Percentiles rank a stretch among this genome's conserved stretches.
phyloP scores from a whole-genome alignment of 2,329 filamentous ascomycete species.

The Penicillium sp. region DNA sequence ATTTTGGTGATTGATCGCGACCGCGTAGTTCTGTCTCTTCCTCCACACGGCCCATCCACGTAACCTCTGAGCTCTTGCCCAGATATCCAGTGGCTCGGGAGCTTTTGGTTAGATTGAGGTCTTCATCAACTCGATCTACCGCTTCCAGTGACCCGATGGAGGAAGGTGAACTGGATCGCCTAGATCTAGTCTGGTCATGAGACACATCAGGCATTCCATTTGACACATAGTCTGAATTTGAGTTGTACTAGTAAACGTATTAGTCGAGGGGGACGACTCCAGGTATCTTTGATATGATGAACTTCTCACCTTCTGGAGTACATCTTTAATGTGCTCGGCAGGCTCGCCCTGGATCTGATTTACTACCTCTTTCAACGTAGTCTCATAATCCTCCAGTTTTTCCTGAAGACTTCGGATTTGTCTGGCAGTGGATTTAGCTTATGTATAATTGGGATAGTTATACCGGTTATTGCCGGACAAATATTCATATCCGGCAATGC shows the following conservation, averaged over 20 bases:
- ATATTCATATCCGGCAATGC: background rate
- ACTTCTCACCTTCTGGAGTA: constrained; percentile 4
- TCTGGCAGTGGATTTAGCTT: background rate
- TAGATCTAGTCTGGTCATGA: background rate
- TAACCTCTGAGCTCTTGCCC: constrained; percentile 17
- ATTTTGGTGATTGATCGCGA: background rate
- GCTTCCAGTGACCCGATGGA: constrained; percentile 11
- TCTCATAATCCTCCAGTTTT: constrained; percentile 8
- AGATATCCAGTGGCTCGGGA: constrained; percentile 12
- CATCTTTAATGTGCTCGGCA: background rate
- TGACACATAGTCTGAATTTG: background rate
- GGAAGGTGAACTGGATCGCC: constrained; percentile 2
- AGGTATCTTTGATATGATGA: background rate
- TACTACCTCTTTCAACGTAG: constrained; percentile 5
- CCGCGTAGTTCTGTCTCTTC: background rate
- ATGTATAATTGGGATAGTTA: background rate
- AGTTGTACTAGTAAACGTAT: background rate
- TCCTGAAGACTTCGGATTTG: constrained; percentile 1
- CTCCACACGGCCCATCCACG: constrained; percentile 12
- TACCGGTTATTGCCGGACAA: background rate
- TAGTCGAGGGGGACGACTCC: background rate
- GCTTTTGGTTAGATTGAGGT: constrained; percentile 8
- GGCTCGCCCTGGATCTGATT: background rate
- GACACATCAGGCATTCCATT: background rate
- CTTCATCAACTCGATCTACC: constrained; percentile 11